phyloP scores from a whole-genome alignment of 2,329 filamentous ascomycete species.

The Paramyrothecium roridum region DNA sequence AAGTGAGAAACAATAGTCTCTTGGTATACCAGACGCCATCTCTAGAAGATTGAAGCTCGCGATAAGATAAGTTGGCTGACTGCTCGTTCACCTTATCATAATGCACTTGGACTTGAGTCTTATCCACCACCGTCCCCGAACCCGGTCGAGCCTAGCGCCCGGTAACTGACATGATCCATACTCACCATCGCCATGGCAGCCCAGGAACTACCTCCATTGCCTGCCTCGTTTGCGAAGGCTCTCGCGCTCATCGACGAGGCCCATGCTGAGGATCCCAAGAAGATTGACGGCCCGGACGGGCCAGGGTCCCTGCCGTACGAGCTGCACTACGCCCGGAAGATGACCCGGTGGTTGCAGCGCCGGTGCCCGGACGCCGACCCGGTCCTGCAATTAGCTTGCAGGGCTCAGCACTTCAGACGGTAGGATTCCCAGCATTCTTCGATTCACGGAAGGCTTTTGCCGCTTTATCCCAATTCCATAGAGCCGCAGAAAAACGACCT shows the following conservation, averaged over 20 bases:
- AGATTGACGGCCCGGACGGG: slow-evolving; percentile 37
- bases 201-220: slow-evolving; percentile 25
- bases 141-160: no score
- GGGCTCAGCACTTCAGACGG: slow-evolving; percentile 80
- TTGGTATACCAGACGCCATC: no score
- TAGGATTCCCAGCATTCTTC: slow-evolving; percentile 13
- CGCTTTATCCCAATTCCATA: no score
- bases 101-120: no score
- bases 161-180: no score
- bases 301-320: slow-evolving; percentile 63
- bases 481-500: no score
- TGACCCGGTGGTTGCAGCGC: slow-evolving; percentile 68
- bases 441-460: background rate
- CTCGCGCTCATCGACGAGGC: slow-evolving; percentile 70
- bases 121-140: no score
- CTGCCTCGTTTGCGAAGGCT: slow-evolving; percentile 45
- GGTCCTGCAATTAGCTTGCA: slow-evolving; percentile 69
- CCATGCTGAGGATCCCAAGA: slow-evolving; percentile 32
- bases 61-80: no score
- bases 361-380: slow-evolving; percentile 62
- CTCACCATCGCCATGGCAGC: slow-evolving; percentile 1
- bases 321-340: slow-evolving; percentile 76
- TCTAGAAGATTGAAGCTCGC: no score
- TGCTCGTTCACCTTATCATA: no score
- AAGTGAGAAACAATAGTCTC: no score